Conservation (phyloP, 306 rosid genomes). For the Fragaria ananassa region DNA sequence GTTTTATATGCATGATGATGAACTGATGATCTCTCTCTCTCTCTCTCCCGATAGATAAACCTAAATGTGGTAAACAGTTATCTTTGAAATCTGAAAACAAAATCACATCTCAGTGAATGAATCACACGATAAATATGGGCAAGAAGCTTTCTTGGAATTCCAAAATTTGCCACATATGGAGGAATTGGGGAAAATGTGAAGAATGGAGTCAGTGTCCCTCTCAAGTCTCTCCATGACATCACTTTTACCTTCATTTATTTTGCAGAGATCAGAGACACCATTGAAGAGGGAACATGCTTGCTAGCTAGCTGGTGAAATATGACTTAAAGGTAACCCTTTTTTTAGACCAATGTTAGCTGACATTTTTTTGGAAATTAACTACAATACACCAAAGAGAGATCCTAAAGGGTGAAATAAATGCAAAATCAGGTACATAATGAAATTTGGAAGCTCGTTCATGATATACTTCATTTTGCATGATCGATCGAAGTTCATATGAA, state of each 20-base stretch:
- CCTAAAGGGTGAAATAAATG: not conserved
- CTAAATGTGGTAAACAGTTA: conserved; percentile 11
- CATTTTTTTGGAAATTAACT: not conserved
- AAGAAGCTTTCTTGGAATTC: conserved; percentile 35
- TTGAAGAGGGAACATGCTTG: not conserved
- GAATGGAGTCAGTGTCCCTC: conserved; percentile 15
- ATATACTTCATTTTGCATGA: not conserved
- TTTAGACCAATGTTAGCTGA: not conserved
- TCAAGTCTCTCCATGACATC: conserved; percentile 11
- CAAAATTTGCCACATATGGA: conserved; percentile 27
- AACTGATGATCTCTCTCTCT: not conserved
- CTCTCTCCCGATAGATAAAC: not conserved
- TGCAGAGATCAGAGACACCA: not conserved
- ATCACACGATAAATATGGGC: not conserved
- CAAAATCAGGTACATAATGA: not conserved
- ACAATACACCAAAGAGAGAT: not conserved
- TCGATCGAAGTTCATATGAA: not conserved
- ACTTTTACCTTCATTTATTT: conserved; percentile 10
- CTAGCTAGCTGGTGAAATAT: not conserved
- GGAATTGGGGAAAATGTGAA: not conserved
- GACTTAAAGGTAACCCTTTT: conserved; percentile 1
- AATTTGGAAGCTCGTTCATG: conserved; percentile 5
- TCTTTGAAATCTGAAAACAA: conserved; percentile 17
- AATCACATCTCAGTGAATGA: not conserved
- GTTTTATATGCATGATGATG: conserved; percentile 8